Evolutionary conservation across 2,329 filamentous ascomycete species (phyloP), one percentile per base, ranked within the genome.

Genomic region (Arthrocladium fulminans): DNA sequence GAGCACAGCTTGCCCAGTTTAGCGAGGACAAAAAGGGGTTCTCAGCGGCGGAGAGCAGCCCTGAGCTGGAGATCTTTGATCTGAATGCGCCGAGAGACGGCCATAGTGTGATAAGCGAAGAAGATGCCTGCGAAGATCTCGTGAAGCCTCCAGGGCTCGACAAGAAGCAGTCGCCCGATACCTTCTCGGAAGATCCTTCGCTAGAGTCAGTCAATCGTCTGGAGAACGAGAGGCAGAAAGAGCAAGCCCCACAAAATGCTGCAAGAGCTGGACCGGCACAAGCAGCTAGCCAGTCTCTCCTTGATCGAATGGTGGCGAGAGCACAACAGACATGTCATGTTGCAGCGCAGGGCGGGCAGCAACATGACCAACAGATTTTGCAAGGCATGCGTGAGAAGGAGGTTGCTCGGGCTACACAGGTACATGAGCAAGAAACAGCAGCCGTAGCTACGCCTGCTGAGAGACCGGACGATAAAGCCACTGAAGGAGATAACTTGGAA

Each of bases 381-480:
- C 48, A 51, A 40, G 40, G 49, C 22, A 39, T 50, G n/a, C 19
- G 48, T 50, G 34, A 44, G 49, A 43, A 52, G 47, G 35, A 43
- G 41, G n/a, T 45, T 54, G 2, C 43, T 51, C 27, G 41, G 52
- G 44, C 39, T 37, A 5, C 19, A 51, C 13, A 47, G 52, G 17
- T 42, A n/a, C 27, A 42, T 39, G 23, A 19, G 27, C 22, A 15
- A 25, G 25, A 35, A 15, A 15, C 5, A 15, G 13, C 13, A 5
- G 32, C n/a, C 32, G 13, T 15, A 35, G 32, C 32, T 5, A 5
- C 32, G 13, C 10, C 13, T 15, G 6, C 32, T 15, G 13, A 35
- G 5, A 15, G 17, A n/a, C 5, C 6, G 6, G 17, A 15, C 17
- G 6, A 13, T 47, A 48, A 45, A 20, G 19, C 9, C 32, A 9